Percentiles rank a stretch among this genome's conserved stretches.
Conservation (phyloP, 441 rosid species). For the Manihot esculenta region DNA sequence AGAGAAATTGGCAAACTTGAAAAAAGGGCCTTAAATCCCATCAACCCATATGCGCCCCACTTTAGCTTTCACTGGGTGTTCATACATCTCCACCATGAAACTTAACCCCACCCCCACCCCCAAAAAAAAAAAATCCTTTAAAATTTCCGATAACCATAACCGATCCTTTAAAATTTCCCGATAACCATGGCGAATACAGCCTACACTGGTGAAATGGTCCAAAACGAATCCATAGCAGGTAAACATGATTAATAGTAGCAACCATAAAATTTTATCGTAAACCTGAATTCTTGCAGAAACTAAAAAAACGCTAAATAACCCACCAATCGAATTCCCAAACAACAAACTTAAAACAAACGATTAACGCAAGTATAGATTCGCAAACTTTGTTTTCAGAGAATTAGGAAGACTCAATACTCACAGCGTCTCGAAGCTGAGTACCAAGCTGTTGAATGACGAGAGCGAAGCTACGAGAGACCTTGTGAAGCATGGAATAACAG, state of each 20-base stretch:
- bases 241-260: no score
- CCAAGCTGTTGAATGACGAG: slow-evolving; percentile 88
- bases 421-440: slow-evolving; percentile 81
- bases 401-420: slow-evolving; percentile 33
- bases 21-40: neutral
- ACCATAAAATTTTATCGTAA: neutral
- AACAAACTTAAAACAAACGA: neutral
- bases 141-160: no score
- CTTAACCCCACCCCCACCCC: no score
- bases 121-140: no score
- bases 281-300: neutral
- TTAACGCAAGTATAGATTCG: neutral
- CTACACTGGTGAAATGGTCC: no score
- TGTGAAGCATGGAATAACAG: slow-evolving; percentile 83
- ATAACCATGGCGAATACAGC: neutral
- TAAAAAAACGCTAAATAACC: neutral
- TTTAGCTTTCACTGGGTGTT: neutral
- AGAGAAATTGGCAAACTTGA: neutral
- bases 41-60: neutral
- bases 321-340: neutral
- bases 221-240: no score
- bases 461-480: slow-evolving; percentile 87
- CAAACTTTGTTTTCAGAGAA: neutral
- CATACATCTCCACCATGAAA: neutral
- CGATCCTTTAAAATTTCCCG: neutral